Evolutionary conservation across 352 stramenopile species (phyloP).

Genomic region (Phytophthora litchii): DNA sequence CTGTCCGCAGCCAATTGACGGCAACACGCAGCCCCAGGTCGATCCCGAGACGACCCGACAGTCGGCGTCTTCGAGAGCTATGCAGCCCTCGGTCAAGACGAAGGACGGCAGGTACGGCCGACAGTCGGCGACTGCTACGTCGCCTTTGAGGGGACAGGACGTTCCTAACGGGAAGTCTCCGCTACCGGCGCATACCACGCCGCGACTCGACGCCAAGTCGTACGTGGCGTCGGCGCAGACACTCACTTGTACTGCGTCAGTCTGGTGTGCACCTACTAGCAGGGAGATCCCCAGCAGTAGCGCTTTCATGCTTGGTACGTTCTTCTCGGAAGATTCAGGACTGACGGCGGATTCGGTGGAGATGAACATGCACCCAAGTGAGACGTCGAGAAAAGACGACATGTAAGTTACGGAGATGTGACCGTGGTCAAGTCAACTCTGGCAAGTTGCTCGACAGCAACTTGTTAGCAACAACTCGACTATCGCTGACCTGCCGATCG

Average conservation of each 20-base stretch:
- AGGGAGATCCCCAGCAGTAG: not conserved
- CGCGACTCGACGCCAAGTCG: constrained; percentile 36
- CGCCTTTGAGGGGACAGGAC: constrained; percentile 52
- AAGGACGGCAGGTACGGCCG: constrained; percentile 45
- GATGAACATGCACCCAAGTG: constrained; percentile 13
- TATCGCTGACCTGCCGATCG: too few relatives aligned
- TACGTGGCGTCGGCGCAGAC: constrained; percentile 69
- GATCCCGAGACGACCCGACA: constrained; percentile 27
- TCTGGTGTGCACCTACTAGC: not conserved
- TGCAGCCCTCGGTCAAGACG: constrained; percentile 26
- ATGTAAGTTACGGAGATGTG: not conserved
- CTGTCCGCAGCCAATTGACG: constrained; percentile 31
- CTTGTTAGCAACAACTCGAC: too few relatives aligned
- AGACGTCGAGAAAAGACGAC: constrained; percentile 5
- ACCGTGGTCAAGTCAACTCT: too few relatives aligned
- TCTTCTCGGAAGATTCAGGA: constrained; percentile 14
- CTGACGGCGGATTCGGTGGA: not conserved
- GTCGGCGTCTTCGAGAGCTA: constrained; percentile 35
- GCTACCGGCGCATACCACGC: constrained; percentile 42
- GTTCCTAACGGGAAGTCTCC: constrained; percentile 36
- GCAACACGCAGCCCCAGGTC: constrained; percentile 45
- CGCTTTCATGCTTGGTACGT: constrained; percentile 6
- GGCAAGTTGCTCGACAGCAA: too few relatives aligned
- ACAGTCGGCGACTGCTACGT: constrained; percentile 45
- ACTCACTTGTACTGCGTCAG: constrained; percentile 40